Evolutionary conservation across 2,329 filamentous ascomycete genomes (phyloP).

Genomic region (Zarea fungicola): DNA sequence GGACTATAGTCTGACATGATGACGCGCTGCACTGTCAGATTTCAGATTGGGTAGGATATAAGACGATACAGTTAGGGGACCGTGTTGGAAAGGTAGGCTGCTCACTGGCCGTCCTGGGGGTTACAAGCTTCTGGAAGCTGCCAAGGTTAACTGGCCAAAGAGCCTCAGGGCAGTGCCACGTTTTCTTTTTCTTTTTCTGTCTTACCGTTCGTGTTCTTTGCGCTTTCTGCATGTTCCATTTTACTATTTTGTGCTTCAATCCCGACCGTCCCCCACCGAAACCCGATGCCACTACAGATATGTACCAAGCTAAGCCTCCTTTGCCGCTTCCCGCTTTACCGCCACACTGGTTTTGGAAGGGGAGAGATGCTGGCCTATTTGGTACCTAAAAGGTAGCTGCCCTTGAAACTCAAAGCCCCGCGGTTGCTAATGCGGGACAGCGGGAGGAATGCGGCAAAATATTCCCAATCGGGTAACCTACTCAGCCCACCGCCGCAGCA

Average conservation of each 20-base stretch:
- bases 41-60: conserved; percentile 8
- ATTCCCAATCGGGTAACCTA: conserved; percentile 2
- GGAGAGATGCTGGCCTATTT: not conserved
- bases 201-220: not conserved
- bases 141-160: too few species aligned
- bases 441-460: not conserved
- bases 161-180: too few species aligned
- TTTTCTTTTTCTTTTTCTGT: not conserved
- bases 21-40: conserved; percentile 10
- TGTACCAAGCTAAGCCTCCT: not conserved
- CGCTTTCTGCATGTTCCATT: too few species aligned
- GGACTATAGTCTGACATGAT: conserved; percentile 14
- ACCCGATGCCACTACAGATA: conserved; percentile 1
- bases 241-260: conserved; percentile 2
- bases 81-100: too few species aligned
- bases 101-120: too few species aligned
- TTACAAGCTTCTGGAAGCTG: too few species aligned
- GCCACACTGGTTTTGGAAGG: not conserved
- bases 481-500: too few species aligned
- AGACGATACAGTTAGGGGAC: conserved; percentile 1
- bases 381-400: not conserved
- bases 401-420: not conserved
- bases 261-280: conserved; percentile 1
- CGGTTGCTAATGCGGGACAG: not conserved
- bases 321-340: conserved; percentile 8